phyloP scores from a whole-genome alignment of 192 early-diverging fungal species.

The Diversispora epigaea region DNA sequence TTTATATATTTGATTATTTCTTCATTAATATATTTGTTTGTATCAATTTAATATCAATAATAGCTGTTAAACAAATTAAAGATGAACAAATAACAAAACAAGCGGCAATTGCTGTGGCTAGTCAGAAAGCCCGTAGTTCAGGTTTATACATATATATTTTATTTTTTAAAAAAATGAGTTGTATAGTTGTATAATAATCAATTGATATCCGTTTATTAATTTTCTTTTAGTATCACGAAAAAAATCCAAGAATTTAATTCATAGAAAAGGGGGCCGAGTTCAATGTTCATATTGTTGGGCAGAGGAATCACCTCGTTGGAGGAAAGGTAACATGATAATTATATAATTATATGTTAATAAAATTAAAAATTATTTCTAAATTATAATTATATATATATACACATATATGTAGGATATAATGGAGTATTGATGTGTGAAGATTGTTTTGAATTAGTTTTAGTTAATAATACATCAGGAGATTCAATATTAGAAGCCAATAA shows the following conservation, averaged over 20 bases:
- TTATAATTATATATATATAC: background rate
- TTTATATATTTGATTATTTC: too few species aligned
- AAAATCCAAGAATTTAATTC: conserved; percentile 18
- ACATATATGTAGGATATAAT: conserved; percentile 53
- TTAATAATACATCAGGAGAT: conserved; percentile 39
- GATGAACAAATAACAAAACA: conserved; percentile 46
- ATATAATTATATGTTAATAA: too few species aligned
- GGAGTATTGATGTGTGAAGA: conserved; percentile 70
- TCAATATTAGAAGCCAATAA: conserved; percentile 35
- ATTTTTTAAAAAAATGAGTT: conserved; percentile 23
- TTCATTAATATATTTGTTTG: background rate
- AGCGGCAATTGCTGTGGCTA: conserved; percentile 39
- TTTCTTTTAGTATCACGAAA: conserved; percentile 9
- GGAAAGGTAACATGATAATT: conserved; percentile 48
- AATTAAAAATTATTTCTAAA: background rate
- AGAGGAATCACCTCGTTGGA: conserved; percentile 56
- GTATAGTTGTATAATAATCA: background rate
- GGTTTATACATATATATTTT: conserved; percentile 35
- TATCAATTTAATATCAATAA: conserved; percentile 1
- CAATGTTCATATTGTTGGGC: conserved; percentile 67
- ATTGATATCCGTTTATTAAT: background rate
- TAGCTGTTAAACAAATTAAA: conserved; percentile 46
- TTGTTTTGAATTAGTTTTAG: conserved; percentile 59
- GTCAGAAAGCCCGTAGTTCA: conserved; percentile 37
- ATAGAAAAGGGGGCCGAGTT: conserved; percentile 8